Base-by-base conservation (phyloP, 257 asterid species). In the Primulina tabacum region DNA sequence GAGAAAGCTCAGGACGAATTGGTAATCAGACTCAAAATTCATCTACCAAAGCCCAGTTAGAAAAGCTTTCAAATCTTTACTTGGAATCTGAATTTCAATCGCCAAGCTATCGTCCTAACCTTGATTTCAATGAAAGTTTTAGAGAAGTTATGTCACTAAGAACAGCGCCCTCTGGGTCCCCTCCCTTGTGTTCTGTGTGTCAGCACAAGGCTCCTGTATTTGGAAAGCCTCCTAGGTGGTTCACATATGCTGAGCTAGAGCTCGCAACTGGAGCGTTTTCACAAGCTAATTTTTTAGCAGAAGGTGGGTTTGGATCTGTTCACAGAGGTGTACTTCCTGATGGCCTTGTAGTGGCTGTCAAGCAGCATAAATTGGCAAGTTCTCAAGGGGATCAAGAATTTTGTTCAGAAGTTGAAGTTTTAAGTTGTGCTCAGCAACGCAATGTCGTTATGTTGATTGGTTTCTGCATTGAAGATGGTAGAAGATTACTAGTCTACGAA, bases 301-400 rank as follows among this genome's bases (percentile, higher is more conserved):
- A 91, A 73, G 99, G 99, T 43, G 99, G 99, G 20, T 94, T 74
- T 33, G 99, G 98, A 7, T 94, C 98, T 3, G 99, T 94, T 61
- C 97, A 91, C 56, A 78, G 93, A 59, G 99, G 99, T 29, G 88
- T 89, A 5, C 95, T 94, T 59, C 88, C 91, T 1, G 96, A 91
- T 59, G 99, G 99, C 9, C 95, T 82, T 75, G 88, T 90, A 2
- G 83, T 94, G 12, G 99, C 99, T 3, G 97, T 94, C 24, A 94
- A 94, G 82, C 99, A 94, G 83, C 97, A 94, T 71, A 94, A 91
- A 83, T 62, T 89, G 79, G 99, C 99, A 2, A 91, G 99, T 68
- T 88, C 96, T 65, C 99, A 94, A 80, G 99, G 99, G 33, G 98
- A 94, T 79, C 97, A 89, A 47, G 99, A 91, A 68, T 94, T 94